These are phyloP conservation scores for Lithocarpus polystachyus DNA, from an alignment of 306 rosid genomes.

Conservation along the genomic window DNA sequence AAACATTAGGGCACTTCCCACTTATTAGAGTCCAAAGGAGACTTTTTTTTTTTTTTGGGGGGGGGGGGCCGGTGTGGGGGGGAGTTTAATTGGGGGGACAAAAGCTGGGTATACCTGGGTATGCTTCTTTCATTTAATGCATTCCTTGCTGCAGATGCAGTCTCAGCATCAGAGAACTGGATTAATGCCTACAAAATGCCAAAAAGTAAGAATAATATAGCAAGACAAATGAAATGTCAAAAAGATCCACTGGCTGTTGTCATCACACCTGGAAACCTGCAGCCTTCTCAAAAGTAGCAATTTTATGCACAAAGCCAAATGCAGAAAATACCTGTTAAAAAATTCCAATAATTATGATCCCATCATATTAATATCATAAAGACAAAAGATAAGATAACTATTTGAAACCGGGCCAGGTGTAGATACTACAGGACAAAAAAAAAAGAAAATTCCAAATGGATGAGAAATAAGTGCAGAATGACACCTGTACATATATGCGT, in stretches of 20 bases:
- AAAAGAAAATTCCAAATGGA: conserved; percentile 43
- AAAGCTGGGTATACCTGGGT: conserved; percentile 58
- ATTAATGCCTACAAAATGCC: conserved; percentile 65
- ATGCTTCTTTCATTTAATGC: conserved; percentile 95
- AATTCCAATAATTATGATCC: conserved; percentile 8
- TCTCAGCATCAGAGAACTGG: conserved; percentile 82
- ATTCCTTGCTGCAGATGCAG: conserved; percentile 78
- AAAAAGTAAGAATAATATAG: conserved; percentile 7
- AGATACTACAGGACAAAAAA: conserved; percentile 28
- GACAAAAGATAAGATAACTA: conserved; percentile 7
- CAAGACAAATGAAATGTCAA: conserved; percentile 8
- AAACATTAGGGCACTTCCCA: conserved; percentile 10
- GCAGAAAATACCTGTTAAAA: conserved; percentile 81
- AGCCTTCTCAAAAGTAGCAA: conserved; percentile 90
- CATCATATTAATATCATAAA: conserved; percentile 11
- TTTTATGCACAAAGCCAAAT: conserved; percentile 87
- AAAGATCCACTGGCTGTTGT: background rate
- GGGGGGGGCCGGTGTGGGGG: background rate
- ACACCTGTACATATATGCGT: conserved; percentile 82
- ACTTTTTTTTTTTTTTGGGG: background rate
- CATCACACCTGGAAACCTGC: conserved; percentile 85
- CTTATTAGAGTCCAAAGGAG: background rate
- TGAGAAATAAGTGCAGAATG: conserved; percentile 79
- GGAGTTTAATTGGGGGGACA: background rate
- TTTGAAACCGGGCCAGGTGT: conserved; percentile 29